phyloP scores from a whole-genome alignment of 176 grass and related monocot species.

The Pharus latifolius region DNA sequence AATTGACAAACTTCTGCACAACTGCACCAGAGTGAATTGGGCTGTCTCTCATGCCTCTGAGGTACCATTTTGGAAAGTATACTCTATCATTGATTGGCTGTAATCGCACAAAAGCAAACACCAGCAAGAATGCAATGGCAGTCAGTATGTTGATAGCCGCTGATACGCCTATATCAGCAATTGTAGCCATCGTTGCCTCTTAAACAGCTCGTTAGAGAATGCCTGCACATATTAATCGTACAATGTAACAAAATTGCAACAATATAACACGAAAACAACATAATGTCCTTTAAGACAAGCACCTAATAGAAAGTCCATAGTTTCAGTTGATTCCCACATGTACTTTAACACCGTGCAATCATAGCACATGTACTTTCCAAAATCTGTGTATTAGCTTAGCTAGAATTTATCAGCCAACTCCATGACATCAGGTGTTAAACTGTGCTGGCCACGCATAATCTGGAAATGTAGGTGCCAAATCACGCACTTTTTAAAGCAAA shows the following conservation, averaged over 20 bases:
- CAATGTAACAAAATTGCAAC: background rate
- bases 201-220: background rate
- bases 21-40: conserved; percentile 37
- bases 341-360: background rate
- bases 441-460: no score
- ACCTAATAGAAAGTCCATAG: background rate
- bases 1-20: conserved; percentile 72
- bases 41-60: conserved; percentile 72
- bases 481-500: background rate
- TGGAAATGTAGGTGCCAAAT: background rate
- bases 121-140: conserved; percentile 54
- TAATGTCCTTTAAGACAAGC: background rate
- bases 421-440: background rate
- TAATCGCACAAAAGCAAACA: conserved; percentile 75
- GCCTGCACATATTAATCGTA: background rate
- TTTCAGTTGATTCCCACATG: background rate
- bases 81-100: conserved; percentile 95
- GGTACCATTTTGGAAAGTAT: conserved; percentile 97
- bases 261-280: background rate
- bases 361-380: background rate
- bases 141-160: conserved; percentile 59
- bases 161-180: conserved; percentile 47
- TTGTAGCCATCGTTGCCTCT: conserved; percentile 40
- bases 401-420: background rate
- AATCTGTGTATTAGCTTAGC: background rate